phyloP scores from a whole-genome alignment of 495 filamentous ascomycete species.

The Penicillium argentinense region DNA sequence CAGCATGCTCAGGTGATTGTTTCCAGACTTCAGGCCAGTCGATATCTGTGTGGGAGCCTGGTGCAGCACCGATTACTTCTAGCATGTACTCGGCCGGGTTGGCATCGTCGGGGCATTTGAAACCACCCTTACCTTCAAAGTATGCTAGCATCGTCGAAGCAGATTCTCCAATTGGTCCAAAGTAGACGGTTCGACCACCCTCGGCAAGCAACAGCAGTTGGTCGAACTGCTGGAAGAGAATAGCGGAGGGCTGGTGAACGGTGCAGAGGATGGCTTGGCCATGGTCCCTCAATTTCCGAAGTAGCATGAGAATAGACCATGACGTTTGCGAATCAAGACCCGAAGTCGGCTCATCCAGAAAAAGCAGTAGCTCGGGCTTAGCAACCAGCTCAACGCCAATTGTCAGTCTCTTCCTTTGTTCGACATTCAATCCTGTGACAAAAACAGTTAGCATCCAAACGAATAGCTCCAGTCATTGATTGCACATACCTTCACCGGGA shows the following conservation, averaged over 20 bases:
- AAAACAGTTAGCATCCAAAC: neutral
- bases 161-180: slow-evolving; percentile 77
- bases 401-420: slow-evolving; percentile 43
- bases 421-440: slow-evolving; percentile 70
- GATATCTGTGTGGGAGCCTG: slow-evolving; percentile 66
- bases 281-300: slow-evolving; percentile 77
- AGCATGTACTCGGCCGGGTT: slow-evolving; percentile 93
- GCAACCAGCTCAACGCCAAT: neutral
- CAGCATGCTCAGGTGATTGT: slow-evolving; percentile 63
- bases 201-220: slow-evolving; percentile 75
- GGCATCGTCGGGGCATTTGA: slow-evolving; percentile 63
- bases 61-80: slow-evolving; percentile 83
- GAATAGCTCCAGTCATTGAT: neutral
- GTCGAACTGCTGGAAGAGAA: slow-evolving; percentile 91
- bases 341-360: slow-evolving; percentile 1
- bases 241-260: slow-evolving; percentile 90
- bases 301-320: slow-evolving; percentile 75
- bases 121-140: slow-evolving; percentile 71
- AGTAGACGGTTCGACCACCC: slow-evolving; percentile 72
- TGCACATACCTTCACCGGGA: slow-evolving; percentile 65
- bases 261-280: slow-evolving; percentile 94
- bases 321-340: slow-evolving; percentile 68
- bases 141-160: slow-evolving; percentile 67
- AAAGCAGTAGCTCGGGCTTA: slow-evolving; percentile 32
- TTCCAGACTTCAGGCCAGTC: slow-evolving; percentile 84